Evolutionary conservation across 148 eudicot genomes (phyloP).

Genomic region (Chenopodium quinoa): DNA sequence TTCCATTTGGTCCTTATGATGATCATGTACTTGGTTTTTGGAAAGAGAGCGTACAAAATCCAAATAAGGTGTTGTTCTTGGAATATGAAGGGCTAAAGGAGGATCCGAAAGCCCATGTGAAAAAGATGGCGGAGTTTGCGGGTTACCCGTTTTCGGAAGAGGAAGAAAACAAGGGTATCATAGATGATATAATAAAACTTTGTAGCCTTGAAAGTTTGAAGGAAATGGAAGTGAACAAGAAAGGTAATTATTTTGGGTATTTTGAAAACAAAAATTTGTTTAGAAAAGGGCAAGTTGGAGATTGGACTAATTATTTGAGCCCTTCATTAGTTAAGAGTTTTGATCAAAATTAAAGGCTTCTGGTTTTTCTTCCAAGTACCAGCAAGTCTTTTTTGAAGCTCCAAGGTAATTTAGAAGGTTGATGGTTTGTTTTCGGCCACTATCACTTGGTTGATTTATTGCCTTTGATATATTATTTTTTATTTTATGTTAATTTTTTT

Average conservation of each 20-base stretch:
- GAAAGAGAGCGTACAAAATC: background rate
- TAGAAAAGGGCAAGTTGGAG: slow-evolving; percentile 5
- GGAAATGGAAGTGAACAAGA: slow-evolving; percentile 19
- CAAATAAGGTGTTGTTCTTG: background rate
- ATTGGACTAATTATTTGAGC: slow-evolving; percentile 4
- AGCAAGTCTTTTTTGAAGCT: background rate
- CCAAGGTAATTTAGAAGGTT: background rate
- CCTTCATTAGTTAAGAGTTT: background rate
- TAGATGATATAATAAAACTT: slow-evolving; percentile 1
- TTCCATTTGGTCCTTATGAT: background rate
- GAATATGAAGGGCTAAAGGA: slow-evolving; percentile 12
- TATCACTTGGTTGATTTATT: no score
- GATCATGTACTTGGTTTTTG: background rate
- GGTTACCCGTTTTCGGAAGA: background rate
- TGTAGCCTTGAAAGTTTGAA: slow-evolving; percentile 21
- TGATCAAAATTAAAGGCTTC: background rate
- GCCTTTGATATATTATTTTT: no score
- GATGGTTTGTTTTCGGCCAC: no score
- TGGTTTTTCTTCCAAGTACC: background rate
- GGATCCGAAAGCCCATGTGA: background rate
- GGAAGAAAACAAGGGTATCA: background rate
- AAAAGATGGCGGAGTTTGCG: background rate
- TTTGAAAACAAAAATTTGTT: background rate
- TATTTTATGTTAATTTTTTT: no score
- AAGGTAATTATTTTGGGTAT: background rate